Evolutionary conservation across 768 basidiomycete genomes (phyloP).

Genomic region (Sistotremastrum suecicum): DNA sequence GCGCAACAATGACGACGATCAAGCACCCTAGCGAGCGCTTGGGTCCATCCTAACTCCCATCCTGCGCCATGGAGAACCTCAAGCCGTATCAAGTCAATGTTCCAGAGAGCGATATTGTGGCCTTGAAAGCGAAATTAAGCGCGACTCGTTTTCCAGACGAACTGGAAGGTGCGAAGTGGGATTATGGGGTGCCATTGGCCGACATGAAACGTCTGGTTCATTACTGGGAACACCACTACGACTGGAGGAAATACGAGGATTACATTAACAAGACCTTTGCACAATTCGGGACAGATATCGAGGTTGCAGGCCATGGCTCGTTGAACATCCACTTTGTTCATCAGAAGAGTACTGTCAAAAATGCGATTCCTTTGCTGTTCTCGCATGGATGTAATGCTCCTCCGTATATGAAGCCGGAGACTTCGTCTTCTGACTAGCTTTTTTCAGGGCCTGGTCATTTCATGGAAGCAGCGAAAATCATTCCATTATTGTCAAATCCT

Average conservation of each 20-base stretch:
- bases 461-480: slow-evolving; percentile 2
- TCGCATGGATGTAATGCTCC: slow-evolving; percentile 3
- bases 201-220: slow-evolving; percentile 3
- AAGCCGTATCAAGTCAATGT: not conserved
- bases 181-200: slow-evolving; percentile 5
- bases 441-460: slow-evolving; percentile 4
- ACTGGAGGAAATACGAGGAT: slow-evolving; percentile 5
- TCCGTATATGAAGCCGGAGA: not conserved
- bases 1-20: too few relatives aligned
- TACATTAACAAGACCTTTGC: slow-evolving; percentile 1
- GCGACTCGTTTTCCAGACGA: slow-evolving; percentile 4
- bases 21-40: not conserved
- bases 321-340: slow-evolving; percentile 6
- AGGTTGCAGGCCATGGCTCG: slow-evolving; percentile 1
- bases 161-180: slow-evolving; percentile 4
- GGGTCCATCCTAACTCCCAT: not conserved
- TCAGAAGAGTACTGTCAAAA: not conserved
- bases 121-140: slow-evolving; percentile 1
- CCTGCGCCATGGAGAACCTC: not conserved
- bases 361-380: slow-evolving; percentile 4
- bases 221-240: slow-evolving; percentile 3
- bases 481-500: not conserved
- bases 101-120: not conserved
- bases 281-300: slow-evolving; percentile 5
- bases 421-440: not conserved